Evolutionary conservation across 169 alveolate genomes (phyloP).

Genomic region (Cryptosporidium meleagridis): DNA sequence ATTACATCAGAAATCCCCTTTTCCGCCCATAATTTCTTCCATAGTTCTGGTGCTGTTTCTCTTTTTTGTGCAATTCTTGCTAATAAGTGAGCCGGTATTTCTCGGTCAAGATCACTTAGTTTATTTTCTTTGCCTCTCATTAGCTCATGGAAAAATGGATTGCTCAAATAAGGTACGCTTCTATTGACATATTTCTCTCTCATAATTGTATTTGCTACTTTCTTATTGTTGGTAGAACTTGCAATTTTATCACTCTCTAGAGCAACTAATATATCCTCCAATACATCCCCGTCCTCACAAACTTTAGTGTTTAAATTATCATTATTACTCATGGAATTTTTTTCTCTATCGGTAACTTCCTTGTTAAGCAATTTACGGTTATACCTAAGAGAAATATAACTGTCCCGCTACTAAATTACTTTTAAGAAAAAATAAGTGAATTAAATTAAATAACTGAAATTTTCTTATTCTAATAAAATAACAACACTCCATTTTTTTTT

Average conservation of each 20-base stretch:
- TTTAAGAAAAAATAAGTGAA: background rate
- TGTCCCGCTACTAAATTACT: background rate
- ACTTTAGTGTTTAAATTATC: background rate
- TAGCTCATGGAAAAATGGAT: slow-evolving; percentile 61
- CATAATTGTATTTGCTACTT: background rate
- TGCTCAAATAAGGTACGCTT: slow-evolving; percentile 42
- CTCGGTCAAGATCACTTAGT: slow-evolving; percentile 31
- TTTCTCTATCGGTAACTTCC: background rate
- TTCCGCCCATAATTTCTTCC: slow-evolving; percentile 61
- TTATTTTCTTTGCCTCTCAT: slow-evolving; percentile 62
- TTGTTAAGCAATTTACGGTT: background rate
- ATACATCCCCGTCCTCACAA: slow-evolving; percentile 18
- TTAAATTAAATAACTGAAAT: background rate
- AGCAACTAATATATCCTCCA: slow-evolving; percentile 13
- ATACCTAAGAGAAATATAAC: background rate
- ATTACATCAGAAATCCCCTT: slow-evolving; percentile 37
- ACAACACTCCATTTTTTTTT: background rate
- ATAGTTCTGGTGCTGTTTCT: slow-evolving; percentile 32
- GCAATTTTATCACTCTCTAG: background rate
- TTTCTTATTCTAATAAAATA: background rate
- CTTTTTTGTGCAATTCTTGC: slow-evolving; percentile 37
- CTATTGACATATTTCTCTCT: background rate
- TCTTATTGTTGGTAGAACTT: background rate
- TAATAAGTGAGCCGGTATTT: slow-evolving; percentile 38
- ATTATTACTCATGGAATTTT: slow-evolving; percentile 23